A percentile compares a stretch with the other conserved stretches of the same genome.
phyloP scores from a whole-genome alignment of 306 rosid species.

The Fragaria iinumae region DNA sequence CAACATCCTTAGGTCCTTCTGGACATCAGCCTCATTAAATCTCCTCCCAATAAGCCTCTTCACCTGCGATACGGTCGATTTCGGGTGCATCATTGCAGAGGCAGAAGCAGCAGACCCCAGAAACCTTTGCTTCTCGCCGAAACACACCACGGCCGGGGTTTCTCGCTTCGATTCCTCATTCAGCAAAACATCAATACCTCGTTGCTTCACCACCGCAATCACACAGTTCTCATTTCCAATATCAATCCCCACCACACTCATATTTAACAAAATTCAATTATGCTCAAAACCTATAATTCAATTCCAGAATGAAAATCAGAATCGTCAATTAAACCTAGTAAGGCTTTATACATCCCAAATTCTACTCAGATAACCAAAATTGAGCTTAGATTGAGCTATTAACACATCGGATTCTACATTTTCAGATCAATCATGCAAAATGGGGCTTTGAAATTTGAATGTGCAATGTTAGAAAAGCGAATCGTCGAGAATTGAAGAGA shows the following conservation, averaged over 20 bases:
- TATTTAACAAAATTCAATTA: conserved; percentile 18
- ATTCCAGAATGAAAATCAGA: conserved; percentile 4
- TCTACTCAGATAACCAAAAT: background rate
- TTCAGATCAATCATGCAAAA: conserved; percentile 1
- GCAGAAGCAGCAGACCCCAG: conserved; percentile 94
- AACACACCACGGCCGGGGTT: conserved; percentile 81
- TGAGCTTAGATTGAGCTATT: background rate
- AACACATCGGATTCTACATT: conserved; percentile 5
- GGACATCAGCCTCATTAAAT: conserved; percentile 51
- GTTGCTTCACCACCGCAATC: conserved; percentile 78
- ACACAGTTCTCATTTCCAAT: conserved; percentile 97
- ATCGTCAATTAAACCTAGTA: conserved; percentile 8
- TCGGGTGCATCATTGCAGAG: conserved; percentile 82
- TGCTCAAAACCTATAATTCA: conserved; percentile 26
- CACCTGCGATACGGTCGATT: conserved; percentile 78
- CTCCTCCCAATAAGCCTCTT: conserved; percentile 84
- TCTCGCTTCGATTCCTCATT: conserved; percentile 91
- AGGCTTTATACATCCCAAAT: background rate
- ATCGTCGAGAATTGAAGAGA: background rate
- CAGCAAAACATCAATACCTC: conserved; percentile 87
- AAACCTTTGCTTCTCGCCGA: conserved; percentile 93
- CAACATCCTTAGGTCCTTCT: conserved; percentile 55
- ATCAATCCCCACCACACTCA: conserved; percentile 97
- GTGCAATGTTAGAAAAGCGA: background rate
- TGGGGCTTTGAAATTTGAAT: background rate